These are phyloP conservation scores for Globisporangium apiculatum DNA, from an alignment of 352 stramenopile species.

Conservation along the genomic window DNA sequence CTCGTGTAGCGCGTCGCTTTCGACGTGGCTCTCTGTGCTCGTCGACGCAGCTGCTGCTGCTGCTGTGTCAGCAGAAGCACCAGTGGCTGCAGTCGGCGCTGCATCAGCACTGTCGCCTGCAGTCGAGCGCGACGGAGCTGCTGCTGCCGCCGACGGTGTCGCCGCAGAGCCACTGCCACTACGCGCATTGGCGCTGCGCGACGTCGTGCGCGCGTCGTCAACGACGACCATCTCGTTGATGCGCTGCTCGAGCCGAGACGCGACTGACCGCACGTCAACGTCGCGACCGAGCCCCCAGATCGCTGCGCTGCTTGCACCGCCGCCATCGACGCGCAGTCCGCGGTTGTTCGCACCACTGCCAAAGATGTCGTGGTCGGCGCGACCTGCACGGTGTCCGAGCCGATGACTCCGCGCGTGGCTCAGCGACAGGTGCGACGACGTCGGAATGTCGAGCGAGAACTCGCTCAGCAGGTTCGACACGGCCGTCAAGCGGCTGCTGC, in stretches of 20 bases:
- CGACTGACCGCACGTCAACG: slow-evolving; percentile 58
- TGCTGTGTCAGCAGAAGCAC: background rate
- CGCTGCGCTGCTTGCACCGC: slow-evolving; percentile 15
- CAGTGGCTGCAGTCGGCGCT: background rate
- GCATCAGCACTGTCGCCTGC: background rate
- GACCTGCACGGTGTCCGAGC: slow-evolving; percentile 22
- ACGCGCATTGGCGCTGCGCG: slow-evolving; percentile 1
- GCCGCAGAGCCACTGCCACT: no score
- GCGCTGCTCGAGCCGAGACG: slow-evolving; percentile 67
- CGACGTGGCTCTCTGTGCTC: background rate
- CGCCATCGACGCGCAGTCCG: slow-evolving; percentile 24
- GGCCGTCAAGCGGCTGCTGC: slow-evolving; percentile 51
- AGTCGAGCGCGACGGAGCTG: background rate
- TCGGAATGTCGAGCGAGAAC: slow-evolving; percentile 74
- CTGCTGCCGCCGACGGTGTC: background rate
- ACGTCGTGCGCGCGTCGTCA: slow-evolving; percentile 17
- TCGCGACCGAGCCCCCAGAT: slow-evolving; percentile 38
- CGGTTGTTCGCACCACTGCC: slow-evolving; percentile 21
- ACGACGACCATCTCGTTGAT: slow-evolving; percentile 42
- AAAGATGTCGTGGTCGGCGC: slow-evolving; percentile 47
- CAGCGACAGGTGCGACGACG: slow-evolving; percentile 30
- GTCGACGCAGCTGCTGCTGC: background rate
- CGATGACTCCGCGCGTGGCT: slow-evolving; percentile 19
- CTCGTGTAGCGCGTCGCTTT: slow-evolving; percentile 1
- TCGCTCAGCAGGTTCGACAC: slow-evolving; percentile 77